A percentile compares a stretch with the other conserved stretches of the same genome.
These are phyloP conservation scores for Sarocladiaceae sp. DNA, from an alignment of 2,329 filamentous ascomycete genomes.

Conservation along the genomic window DNA sequence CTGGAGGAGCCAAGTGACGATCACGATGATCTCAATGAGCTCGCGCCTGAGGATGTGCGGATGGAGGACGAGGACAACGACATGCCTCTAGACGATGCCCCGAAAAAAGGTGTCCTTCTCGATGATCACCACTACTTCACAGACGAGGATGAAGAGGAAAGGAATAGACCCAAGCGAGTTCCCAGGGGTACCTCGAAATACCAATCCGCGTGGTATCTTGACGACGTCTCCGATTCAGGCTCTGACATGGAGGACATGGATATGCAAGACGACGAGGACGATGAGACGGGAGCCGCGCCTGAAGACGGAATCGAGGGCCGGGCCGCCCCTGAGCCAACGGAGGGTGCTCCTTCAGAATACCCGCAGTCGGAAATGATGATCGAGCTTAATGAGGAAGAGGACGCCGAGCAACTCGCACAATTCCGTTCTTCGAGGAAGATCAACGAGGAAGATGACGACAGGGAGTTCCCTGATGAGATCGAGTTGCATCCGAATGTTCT, in stretches of 20 bases:
- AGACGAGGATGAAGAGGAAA: constrained; percentile 61
- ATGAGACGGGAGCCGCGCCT: constrained; percentile 57
- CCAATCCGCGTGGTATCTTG: constrained; percentile 89
- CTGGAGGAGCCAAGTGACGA: constrained; percentile 71
- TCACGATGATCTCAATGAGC: constrained; percentile 72
- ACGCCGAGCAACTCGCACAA: constrained; percentile 68
- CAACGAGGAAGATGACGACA: constrained; percentile 79
- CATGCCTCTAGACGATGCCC: constrained; percentile 27
- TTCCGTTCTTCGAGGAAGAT: constrained; percentile 68
- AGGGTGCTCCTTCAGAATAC: constrained; percentile 80
- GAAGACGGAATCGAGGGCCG: constrained; percentile 78
- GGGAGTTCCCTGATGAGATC: constrained; percentile 95
- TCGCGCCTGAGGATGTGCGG: constrained; percentile 78
- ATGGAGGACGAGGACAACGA: constrained; percentile 54
- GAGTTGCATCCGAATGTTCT: constrained; percentile 84
- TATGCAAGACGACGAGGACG: constrained; percentile 54
- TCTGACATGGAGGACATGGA: constrained; percentile 72
- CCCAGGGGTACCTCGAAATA: constrained; percentile 91
- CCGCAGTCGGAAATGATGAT: constrained; percentile 90
- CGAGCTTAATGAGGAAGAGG: constrained; percentile 75
- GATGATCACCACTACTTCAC: constrained; percentile 99
- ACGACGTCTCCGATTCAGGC: constrained; percentile 73
- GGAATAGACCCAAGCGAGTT: constrained; percentile 60
- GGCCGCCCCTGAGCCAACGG: constrained; percentile 61
- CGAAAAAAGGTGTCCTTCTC: constrained; percentile 80